Evolutionary conservation across 2,329 filamentous ascomycete genomes (phyloP).

Genomic region (Cladosporium cucumerinum): DNA sequence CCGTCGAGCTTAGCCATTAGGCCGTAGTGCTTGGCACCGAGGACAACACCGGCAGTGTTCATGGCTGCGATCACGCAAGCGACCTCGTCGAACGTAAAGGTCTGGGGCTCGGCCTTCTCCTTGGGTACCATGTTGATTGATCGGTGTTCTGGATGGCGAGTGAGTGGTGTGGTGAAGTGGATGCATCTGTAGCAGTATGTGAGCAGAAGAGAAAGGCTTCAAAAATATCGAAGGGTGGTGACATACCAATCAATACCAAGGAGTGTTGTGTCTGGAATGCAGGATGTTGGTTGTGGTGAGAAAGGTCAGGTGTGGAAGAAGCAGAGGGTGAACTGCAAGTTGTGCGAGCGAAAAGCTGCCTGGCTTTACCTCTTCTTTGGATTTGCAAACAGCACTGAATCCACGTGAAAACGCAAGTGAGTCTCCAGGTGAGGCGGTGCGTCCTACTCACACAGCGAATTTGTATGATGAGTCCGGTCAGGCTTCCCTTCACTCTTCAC

Average conservation of each 20-base stretch:
- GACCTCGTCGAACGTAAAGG: slow-evolving; percentile 26
- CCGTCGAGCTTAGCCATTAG: slow-evolving; percentile 31
- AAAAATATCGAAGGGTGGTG: too few relatives aligned
- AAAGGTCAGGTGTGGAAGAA: background rate
- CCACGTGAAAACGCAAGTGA: slow-evolving; percentile 2
- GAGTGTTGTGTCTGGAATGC: background rate
- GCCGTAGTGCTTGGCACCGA: slow-evolving; percentile 25
- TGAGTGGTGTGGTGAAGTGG: background rate
- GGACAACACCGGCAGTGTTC: slow-evolving; percentile 18
- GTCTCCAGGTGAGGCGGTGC: background rate
- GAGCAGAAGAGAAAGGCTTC: too few relatives aligned
- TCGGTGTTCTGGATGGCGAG: background rate
- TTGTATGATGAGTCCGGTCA: background rate
- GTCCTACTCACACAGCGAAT: background rate
- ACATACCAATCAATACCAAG: background rate
- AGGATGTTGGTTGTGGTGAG: background rate
- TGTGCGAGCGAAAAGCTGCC: background rate
- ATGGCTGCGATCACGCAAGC: slow-evolving; percentile 24
- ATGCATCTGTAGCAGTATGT: background rate
- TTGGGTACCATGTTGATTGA: background rate
- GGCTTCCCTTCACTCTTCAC: background rate
- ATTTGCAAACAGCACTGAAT: background rate
- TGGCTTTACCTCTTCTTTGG: background rate
- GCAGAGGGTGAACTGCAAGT: background rate
- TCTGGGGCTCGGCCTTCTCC: slow-evolving; percentile 11